Conservation (phyloP, 108 stramenopile species). For the Pseudonitzschia delicatissima region DNA sequence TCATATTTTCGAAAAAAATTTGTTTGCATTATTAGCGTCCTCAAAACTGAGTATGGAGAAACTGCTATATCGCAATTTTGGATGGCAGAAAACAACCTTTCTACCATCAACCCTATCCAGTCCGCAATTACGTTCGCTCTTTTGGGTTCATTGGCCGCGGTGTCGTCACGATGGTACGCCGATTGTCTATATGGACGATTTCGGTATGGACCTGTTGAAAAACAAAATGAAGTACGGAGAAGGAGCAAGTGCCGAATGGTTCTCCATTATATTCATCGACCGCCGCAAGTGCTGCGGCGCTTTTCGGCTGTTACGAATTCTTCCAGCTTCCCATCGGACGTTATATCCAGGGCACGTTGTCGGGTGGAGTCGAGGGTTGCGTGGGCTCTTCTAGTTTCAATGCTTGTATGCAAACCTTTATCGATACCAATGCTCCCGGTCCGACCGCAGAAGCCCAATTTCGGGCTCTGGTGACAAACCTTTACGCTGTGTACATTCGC, state of each 20-base stretch:
- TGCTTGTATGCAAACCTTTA: slow-evolving; percentile 61
- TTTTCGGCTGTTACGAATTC: slow-evolving; percentile 80
- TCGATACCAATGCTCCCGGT: slow-evolving; percentile 50
- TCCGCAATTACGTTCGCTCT: slow-evolving; percentile 58
- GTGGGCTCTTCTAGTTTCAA: slow-evolving; percentile 56
- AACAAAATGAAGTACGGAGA: slow-evolving; percentile 47
- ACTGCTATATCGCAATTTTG: slow-evolving; percentile 19
- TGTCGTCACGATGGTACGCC: slow-evolving; percentile 70
- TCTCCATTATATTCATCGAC: slow-evolving; percentile 50
- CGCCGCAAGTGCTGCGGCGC: slow-evolving; percentile 45
- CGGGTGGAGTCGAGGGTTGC: slow-evolving; percentile 68
- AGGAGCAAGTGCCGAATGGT: slow-evolving; percentile 53
- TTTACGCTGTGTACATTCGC: slow-evolving; percentile 20
- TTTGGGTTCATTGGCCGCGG: slow-evolving; percentile 59
- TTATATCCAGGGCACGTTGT: slow-evolving; percentile 44
- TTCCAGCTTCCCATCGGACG: slow-evolving; percentile 46
- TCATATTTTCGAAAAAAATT: too few relatives aligned
- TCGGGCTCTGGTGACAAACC: slow-evolving; percentile 42
- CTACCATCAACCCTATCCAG: slow-evolving; percentile 14
- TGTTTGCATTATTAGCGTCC: too few relatives aligned
- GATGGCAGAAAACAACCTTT: not conserved
- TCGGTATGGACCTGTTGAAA: slow-evolving; percentile 50
- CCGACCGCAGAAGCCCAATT: slow-evolving; percentile 51
- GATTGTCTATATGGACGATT: slow-evolving; percentile 52
- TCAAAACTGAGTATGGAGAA: slow-evolving; percentile 59